Evolutionary conservation across 106 monocot genomes (phyloP), one percentile per base, ranked within the genome.

Genomic region (Chionographis japonica): DNA sequence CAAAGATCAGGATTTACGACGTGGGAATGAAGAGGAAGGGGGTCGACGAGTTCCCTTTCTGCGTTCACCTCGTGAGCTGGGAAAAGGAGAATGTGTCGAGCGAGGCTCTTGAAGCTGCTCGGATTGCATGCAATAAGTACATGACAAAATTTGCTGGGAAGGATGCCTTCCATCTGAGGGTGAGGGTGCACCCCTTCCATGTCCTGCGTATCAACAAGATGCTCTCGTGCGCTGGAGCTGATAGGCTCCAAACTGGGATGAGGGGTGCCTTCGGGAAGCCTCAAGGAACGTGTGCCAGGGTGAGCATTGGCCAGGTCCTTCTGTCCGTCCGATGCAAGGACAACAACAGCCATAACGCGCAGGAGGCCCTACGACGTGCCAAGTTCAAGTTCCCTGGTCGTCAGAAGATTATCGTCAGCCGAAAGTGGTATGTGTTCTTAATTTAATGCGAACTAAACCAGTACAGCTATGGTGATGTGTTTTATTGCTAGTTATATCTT

Each of bases 221-320:
- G 92, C 85, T 92, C 80, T 92, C 92, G 18, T 92, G 92, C 71
- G 92, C 92, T 61, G 92, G 92, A 67, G 92, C 92, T 73, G 92
- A 92, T 92, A 81, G 92, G 87, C 92, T 92, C 40, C 92, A 92
- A 67, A 92, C 92, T 71, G 92, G 92, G 12, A 92, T 92, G 92
- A 77, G 92, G 61, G 88, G 88, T 70, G 92, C 92, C 1, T 92
- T 92, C 74, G 92, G 92, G 3, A 92, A 92, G 83, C 88, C 92
- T 14, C 82, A 78, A 37, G 92, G 92, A 20, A 83, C 83, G 2
- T 92, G 92, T 70, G 92, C 92, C 2, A 72, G 91, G 14, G 92
- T 92, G 18, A 63, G 53, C 41, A 88, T 92, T 69, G 92, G 84
- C 27, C 84, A 89, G 66, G 85, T 89, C 42, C 76, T 89, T 15